phyloP scores from a whole-genome alignment of 1,139 yeast genomes.

The Kurtzmaniella quercitrusa region DNA sequence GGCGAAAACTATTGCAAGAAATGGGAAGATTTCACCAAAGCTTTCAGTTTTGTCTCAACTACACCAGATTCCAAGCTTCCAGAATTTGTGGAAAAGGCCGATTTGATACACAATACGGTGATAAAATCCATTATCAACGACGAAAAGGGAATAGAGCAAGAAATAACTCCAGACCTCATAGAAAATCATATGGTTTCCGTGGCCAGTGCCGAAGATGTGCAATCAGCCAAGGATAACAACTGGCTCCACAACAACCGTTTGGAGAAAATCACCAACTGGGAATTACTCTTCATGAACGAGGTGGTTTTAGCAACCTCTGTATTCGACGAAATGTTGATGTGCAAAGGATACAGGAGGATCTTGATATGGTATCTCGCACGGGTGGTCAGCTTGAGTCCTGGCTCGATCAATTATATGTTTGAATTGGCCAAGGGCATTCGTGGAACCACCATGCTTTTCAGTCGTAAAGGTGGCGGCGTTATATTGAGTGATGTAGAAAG shows the following conservation, averaged over 20 bases:
- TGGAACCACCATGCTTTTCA: slow-evolving; percentile 43
- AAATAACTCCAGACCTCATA: slow-evolving; percentile 46
- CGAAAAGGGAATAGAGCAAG: slow-evolving; percentile 12
- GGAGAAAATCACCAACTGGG: slow-evolving; percentile 18
- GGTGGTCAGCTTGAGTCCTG: slow-evolving; percentile 48
- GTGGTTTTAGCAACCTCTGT: slow-evolving; percentile 47
- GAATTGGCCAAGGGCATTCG: slow-evolving; percentile 53
- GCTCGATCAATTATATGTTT: slow-evolving; percentile 53
- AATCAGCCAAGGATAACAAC: slow-evolving; percentile 23
- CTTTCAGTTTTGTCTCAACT: background rate
- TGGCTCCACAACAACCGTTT: slow-evolving; percentile 13
- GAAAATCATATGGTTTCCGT: slow-evolving; percentile 40
- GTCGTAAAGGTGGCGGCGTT: slow-evolving; percentile 49
- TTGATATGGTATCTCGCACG: slow-evolving; percentile 68
- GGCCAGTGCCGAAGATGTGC: slow-evolving; percentile 25
- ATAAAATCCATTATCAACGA: slow-evolving; percentile 46
- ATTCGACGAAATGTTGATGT: slow-evolving; percentile 68
- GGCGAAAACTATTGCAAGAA: background rate
- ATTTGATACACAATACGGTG: slow-evolving; percentile 28
- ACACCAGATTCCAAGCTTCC: background rate
- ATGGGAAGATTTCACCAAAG: background rate
- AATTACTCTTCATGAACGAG: slow-evolving; percentile 31
- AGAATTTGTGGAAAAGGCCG: background rate
- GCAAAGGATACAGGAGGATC: slow-evolving; percentile 54
- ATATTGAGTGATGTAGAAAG: slow-evolving; percentile 53